Base-by-base conservation (phyloP, 2,329 filamentous ascomycete genomes). In the Epichloe hybrida region DNA sequence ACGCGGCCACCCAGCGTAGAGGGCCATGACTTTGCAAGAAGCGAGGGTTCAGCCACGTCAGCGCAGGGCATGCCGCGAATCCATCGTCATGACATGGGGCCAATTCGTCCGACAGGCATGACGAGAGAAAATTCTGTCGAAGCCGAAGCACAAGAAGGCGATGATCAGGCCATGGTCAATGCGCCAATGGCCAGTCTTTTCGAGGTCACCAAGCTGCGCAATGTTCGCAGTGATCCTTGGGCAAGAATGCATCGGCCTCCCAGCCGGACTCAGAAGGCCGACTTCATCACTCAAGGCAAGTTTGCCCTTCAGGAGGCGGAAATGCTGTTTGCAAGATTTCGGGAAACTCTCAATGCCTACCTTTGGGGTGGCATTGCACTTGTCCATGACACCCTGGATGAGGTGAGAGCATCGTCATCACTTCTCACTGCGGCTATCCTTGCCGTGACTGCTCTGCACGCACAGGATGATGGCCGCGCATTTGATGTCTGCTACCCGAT, bases 401-500 rank as follows among this genome's bases (percentile, higher is more conserved):
- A 59, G 6, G 58, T 55, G 13, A 60, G 63, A 9, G 53, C 57
- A 20, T 64, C 63, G 5, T 65, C 63, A 0, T 49, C 60, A 2
- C 57, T 65, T 3, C 55, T 65, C 21, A 59, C 61, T 2, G 59
- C 62, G 0, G 60, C 62, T 31, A 64, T 65, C n/a, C 55, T 65
- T n/a, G 58, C 62, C 3, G 62, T 65, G 13, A 64, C 63, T 11
- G 61, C 62, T 2, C 49, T 65, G 17, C 62, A 65, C 48, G 57
- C 57, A 2, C 61, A 58, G 17, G 61, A 62, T 23, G 56, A 57
- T 46, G 74, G 73, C 5, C 66, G 68, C 2, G 72, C 74, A 3
- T 74, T 81, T 52, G 74, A 76, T 46, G 65, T 68, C 2, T 81
- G 79, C 58, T 81, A 77, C 58, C 69, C 69, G 49, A 75, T 80